These are phyloP conservation scores for Hyparrhenia diplandra DNA, from an alignment of 176 grass and related monocot genomes.

Conservation along the genomic window DNA sequence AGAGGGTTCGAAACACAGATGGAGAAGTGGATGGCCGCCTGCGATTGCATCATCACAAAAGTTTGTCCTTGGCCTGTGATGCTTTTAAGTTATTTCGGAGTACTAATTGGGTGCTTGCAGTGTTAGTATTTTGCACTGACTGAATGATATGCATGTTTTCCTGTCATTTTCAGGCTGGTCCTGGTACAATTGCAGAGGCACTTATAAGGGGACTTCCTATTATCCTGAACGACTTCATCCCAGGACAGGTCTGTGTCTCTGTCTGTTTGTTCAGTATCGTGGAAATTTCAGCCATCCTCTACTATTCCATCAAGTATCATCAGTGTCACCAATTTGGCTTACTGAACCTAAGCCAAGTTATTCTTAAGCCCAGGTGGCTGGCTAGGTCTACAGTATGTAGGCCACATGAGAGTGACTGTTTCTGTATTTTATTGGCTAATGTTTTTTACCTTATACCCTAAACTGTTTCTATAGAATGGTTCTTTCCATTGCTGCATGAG, in stretches of 20 bases:
- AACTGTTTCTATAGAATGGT: background rate
- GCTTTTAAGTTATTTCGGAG: background rate
- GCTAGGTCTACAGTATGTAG: background rate
- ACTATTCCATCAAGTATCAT: background rate
- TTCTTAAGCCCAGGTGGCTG: background rate
- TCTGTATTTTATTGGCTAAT: background rate
- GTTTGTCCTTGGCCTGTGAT: background rate
- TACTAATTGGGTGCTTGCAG: background rate
- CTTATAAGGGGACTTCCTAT: constrained; percentile 81
- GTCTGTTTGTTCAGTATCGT: background rate
- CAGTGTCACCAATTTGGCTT: background rate
- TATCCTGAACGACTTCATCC: constrained; percentile 85
- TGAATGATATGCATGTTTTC: background rate
- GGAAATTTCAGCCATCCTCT: background rate
- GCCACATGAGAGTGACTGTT: background rate
- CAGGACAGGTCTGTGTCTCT: constrained; percentile 55
- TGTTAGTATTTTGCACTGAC: background rate
- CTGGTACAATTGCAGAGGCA: constrained; percentile 86
- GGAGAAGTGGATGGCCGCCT: constrained; percentile 87
- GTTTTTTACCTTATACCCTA: background rate
- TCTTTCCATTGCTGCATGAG: background rate
- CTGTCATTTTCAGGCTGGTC: constrained; percentile 60
- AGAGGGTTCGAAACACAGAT: constrained; percentile 84
- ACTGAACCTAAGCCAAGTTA: background rate
- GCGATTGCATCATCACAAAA: constrained; percentile 93